These are phyloP conservation scores for Perilla frutescens DNA, from an alignment of 257 asterid species.

Conservation along the genomic window DNA sequence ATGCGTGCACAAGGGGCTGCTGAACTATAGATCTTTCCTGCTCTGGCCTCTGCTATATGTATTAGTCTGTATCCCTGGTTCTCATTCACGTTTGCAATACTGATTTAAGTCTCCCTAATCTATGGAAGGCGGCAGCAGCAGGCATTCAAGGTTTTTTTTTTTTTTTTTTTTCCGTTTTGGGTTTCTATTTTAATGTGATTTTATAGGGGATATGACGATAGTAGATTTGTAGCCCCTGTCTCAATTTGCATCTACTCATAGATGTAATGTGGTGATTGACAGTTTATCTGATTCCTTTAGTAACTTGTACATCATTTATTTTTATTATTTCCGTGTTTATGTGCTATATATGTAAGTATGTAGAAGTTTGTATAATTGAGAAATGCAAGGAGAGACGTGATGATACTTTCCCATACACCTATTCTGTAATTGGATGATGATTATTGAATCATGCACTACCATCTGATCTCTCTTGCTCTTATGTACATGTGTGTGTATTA, in stretches of 20 bases:
- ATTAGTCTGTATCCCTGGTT: no score
- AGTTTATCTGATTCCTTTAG: no score
- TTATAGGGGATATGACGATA: constrained; percentile 43
- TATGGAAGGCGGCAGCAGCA: no score
- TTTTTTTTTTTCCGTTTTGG: not conserved
- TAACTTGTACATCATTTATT: no score
- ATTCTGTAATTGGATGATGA: constrained; percentile 41
- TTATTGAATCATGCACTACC: constrained; percentile 71
- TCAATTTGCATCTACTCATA: constrained; percentile 42
- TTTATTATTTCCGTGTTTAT: not conserved
- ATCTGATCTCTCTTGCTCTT: constrained; percentile 68
- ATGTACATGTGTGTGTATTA: not conserved
- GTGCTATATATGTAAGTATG: not conserved
- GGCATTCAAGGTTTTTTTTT: no score
- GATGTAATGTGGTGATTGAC: constrained; percentile 36
- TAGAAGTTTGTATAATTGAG: not conserved
- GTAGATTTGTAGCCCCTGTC: constrained; percentile 56
- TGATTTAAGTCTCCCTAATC: no score
- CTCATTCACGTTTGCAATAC: no score
- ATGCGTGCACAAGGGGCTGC: no score
- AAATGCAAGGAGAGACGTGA: constrained; percentile 48
- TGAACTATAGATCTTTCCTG: no score
- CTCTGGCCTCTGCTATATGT: no score
- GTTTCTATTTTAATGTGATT: not conserved
- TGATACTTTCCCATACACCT: constrained; percentile 59